A percentile compares a stretch with the other conserved stretches of the same genome.
Evolutionary conservation across 345 rosid species (phyloP).

Genomic region (Excoecaria agallocha): DNA sequence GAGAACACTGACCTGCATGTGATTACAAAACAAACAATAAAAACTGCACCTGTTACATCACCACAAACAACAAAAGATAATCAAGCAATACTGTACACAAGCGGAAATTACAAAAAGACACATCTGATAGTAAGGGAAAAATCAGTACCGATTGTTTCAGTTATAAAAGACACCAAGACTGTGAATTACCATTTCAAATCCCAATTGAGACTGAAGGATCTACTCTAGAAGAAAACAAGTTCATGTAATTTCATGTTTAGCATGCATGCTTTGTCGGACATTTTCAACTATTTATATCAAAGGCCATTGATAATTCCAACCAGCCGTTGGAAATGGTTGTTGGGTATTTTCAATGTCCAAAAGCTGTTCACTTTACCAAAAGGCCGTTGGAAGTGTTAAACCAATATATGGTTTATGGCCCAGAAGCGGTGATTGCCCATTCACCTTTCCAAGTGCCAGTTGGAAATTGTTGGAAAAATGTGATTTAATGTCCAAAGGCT

Average conservation of each 20-base stretch:
- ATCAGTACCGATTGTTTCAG: background rate
- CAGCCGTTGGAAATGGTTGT: too few relatives aligned
- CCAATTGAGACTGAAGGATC: background rate
- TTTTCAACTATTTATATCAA: too few relatives aligned
- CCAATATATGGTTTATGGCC: too few relatives aligned
- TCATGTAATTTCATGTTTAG: background rate
- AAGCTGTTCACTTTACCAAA: too few relatives aligned
- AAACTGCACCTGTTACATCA: constrained; percentile 69
- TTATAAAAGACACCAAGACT: background rate
- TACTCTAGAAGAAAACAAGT: background rate
- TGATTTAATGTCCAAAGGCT: too few relatives aligned
- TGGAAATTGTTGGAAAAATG: too few relatives aligned
- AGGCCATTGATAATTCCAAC: too few relatives aligned
- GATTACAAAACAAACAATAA: constrained; percentile 78
- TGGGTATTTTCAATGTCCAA: too few relatives aligned
- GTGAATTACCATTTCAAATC: background rate
- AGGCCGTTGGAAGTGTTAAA: too few relatives aligned
- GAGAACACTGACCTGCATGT: constrained; percentile 75
- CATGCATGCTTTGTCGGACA: background rate
- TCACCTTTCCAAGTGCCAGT: too few relatives aligned
- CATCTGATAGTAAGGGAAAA: too few relatives aligned
- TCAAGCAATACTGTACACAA: constrained; percentile 12
- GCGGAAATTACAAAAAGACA: constrained; percentile 5
- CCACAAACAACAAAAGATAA: constrained; percentile 11
- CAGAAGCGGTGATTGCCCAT: too few relatives aligned